A percentile compares a stretch with the other conserved stretches of the same genome.
phyloP scores from a whole-genome alignment of 208 protist genomes.

The Acanthamoeba healyi region DNA sequence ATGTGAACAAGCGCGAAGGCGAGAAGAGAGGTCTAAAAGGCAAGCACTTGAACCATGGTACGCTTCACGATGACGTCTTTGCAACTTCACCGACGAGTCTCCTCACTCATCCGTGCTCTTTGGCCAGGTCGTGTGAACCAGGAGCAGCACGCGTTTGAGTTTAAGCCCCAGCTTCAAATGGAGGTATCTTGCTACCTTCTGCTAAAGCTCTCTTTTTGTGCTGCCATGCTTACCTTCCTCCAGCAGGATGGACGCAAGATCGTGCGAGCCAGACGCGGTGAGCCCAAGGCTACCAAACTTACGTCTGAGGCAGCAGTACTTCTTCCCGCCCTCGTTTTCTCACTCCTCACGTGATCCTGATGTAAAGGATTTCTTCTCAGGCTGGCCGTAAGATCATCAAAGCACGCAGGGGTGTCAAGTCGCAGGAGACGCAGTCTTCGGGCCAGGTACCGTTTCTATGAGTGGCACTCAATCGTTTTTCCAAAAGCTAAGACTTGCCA shows the following conservation, averaged over 20 bases:
- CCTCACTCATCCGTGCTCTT: not conserved
- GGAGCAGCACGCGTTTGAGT: not conserved
- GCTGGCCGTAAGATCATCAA: conserved; percentile 35
- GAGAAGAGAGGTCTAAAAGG: not conserved
- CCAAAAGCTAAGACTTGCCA: not conserved
- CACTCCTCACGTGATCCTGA: not conserved
- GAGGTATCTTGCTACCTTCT: not conserved
- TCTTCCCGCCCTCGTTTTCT: not conserved
- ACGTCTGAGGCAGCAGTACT: not conserved
- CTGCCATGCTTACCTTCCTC: not conserved
- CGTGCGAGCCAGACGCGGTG: not conserved
- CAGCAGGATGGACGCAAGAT: conserved; percentile 29
- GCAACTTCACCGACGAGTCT: not conserved
- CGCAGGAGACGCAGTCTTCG: not conserved
- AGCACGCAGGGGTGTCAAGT: not conserved
- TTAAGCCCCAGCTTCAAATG: not conserved
- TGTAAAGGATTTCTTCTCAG: not conserved
- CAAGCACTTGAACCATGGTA: not conserved
- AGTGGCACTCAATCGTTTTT: not conserved
- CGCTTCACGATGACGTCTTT: not conserved
- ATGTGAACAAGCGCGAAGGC: not conserved
- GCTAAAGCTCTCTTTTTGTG: not conserved
- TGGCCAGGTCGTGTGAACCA: not conserved
- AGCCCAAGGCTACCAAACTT: not conserved
- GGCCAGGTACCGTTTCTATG: not conserved